Conservation (phyloP, 2,329 filamentous ascomycete genomes). For the Aspergillus sp. region DNA sequence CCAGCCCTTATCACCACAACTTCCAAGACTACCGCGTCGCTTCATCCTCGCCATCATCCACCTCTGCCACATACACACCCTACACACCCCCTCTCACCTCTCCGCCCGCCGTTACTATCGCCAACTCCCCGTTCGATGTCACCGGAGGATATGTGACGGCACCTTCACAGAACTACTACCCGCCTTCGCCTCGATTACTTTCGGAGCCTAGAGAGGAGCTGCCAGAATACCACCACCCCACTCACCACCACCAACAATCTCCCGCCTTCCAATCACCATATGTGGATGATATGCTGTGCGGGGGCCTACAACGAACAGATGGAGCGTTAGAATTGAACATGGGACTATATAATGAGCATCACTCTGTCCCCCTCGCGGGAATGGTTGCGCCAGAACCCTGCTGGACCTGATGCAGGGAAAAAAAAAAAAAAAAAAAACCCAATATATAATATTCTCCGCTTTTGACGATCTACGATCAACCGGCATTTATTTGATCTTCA, state of each 20-base stretch:
- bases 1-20: constrained; percentile 28
- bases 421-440: too few species aligned
- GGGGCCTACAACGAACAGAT: constrained; percentile 23
- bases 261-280: constrained; percentile 35
- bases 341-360: constrained; percentile 27
- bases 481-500: constrained; percentile 3
- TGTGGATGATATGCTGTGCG: constrained; percentile 28
- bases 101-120: constrained; percentile 32
- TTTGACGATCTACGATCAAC: too few species aligned
- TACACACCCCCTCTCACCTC: constrained; percentile 40
- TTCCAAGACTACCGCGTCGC: constrained; percentile 28
- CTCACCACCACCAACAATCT: constrained; percentile 25
- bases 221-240: constrained; percentile 25
- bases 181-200: constrained; percentile 31
- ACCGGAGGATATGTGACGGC: constrained; percentile 28
- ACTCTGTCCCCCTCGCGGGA: constrained; percentile 27
- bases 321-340: constrained; percentile 21
- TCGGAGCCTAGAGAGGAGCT: constrained; percentile 29
- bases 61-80: constrained; percentile 31
- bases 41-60: constrained; percentile 34
- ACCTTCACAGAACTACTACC: constrained; percentile 31
- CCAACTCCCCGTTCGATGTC: constrained; percentile 33
- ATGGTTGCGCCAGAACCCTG: constrained; percentile 30
- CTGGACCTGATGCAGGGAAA: constrained; percentile 25
- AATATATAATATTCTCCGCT: too few species aligned